Base-by-base conservation (phyloP, 1,284 basidiomycete species). In the Sporisorium graminicola region DNA sequence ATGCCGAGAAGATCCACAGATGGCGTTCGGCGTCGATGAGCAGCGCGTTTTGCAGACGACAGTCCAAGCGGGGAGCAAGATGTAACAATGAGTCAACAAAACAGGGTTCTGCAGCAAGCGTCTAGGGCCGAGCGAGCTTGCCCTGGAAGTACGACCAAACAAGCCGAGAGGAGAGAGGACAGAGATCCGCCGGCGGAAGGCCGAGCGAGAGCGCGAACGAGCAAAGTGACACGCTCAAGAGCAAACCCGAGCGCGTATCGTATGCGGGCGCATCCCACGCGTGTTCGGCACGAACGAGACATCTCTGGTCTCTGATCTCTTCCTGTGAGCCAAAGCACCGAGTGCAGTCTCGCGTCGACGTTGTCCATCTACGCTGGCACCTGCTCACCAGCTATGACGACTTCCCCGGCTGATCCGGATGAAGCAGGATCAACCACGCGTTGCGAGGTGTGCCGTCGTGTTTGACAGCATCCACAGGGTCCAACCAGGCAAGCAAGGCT, bases 1-100 rank as follows among this genome's bases (percentile, higher is more conserved):
- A 20, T 42, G 53, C 43, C 29, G 49, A 58, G 51, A 51, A 43
- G 47, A 13, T 13, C 24, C 5, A 18, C 5, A 24, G 33, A 46
- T 60, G 61, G 61, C 47, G 61, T 64, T 60, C 47, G 65, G 53
- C 54, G 50, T 58, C n/a, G 43, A 37, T 7, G 33, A 57, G 58
- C 66, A 57, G 58, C 66, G 66, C 59, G 66, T 58, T 58, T 43
- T 26, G 50, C 29, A 27, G 16, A 8, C 22, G 24, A 42, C 18
- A 12, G n/a, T 10, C 29, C 12, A 33, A 29, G 51, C 43, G 42
- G 35, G 10, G n/a, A n/a, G n/a, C n/a, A 51, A 29, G 46, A 63
- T 49, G 52, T 55, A 55, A 55, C 56, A 55, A 55, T 46, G 50
- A 14, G 22, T 33, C 46, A 51, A 26, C 31, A 42, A 42, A 49